These are phyloP conservation scores for Spizellomyces punctatus DNA, from an alignment of 192 early-diverging fungal genomes.

Conservation along the genomic window DNA sequence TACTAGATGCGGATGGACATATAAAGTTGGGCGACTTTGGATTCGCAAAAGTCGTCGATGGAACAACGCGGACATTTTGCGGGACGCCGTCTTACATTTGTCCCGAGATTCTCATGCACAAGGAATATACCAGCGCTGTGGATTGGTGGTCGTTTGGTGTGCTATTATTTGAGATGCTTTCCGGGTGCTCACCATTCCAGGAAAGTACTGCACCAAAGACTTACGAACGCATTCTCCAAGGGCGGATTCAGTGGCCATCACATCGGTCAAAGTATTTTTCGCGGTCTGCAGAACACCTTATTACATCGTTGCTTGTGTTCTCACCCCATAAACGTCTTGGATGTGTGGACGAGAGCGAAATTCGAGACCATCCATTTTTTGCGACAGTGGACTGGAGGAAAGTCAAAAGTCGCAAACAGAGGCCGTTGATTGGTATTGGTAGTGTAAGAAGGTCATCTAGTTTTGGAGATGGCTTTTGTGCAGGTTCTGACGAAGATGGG, in stretches of 20 bases:
- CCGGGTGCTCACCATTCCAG: constrained; percentile 45
- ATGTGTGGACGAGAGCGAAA: constrained; percentile 46
- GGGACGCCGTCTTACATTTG: constrained; percentile 73
- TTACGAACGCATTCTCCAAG: constrained; percentile 53
- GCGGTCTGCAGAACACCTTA: constrained; percentile 38
- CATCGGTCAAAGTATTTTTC: constrained; percentile 37
- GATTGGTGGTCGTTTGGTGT: constrained; percentile 98
- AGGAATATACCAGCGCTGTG: constrained; percentile 86
- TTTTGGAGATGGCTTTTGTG: constrained; percentile 4
- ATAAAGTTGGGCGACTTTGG: constrained; percentile 79
- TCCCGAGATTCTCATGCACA: constrained; percentile 65
- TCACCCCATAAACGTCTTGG: constrained; percentile 43
- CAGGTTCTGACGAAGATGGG: constrained; percentile 2
- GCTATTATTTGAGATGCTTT: constrained; percentile 69
- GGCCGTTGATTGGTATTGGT: background rate
- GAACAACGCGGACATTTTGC: constrained; percentile 75
- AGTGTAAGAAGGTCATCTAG: background rate
- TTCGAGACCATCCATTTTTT: constrained; percentile 49
- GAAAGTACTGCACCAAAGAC: constrained; percentile 43
- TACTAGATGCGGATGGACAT: constrained; percentile 73
- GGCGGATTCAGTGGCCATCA: constrained; percentile 46
- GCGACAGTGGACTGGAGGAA: constrained; percentile 54
- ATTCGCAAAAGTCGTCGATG: constrained; percentile 67
- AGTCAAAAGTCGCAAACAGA: constrained; percentile 41
- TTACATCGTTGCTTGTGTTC: constrained; percentile 40